Evolutionary conservation across 768 basidiomycete genomes (phyloP).

Genomic region (Chalciporus chontae): DNA sequence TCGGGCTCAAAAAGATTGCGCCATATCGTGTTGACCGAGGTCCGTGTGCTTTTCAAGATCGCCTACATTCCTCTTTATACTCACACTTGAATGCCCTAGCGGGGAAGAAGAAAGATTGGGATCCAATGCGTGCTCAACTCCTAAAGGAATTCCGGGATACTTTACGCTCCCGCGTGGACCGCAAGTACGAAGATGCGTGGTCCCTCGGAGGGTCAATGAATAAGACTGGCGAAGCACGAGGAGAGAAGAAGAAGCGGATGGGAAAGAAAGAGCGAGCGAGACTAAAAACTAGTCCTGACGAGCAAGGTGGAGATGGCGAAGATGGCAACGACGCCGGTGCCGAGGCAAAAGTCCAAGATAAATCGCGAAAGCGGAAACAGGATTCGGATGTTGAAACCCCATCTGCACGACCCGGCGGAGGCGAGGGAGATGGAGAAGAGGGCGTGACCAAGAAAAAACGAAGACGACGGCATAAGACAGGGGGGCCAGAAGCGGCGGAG

Average conservation of each 20-base stretch:
- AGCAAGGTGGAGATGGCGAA: constrained; percentile 6
- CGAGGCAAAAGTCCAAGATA: background rate
- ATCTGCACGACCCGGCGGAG: constrained; percentile 8
- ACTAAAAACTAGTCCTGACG: constrained; percentile 35
- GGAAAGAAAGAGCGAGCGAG: constrained; percentile 69
- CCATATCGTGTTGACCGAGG: constrained; percentile 70
- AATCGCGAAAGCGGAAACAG: constrained; percentile 14
- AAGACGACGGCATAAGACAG: constrained; percentile 41
- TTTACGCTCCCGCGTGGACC: constrained; percentile 43
- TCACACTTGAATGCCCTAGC: constrained; percentile 6
- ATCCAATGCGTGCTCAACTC: constrained; percentile 56
- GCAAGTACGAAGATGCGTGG: constrained; percentile 17
- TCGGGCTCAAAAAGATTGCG: constrained; percentile 86
- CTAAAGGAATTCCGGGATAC: constrained; percentile 70
- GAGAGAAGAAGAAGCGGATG: constrained; percentile 54
- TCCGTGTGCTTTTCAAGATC: constrained; percentile 6
- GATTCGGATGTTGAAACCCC: constrained; percentile 7
- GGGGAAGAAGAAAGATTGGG: constrained; percentile 46
- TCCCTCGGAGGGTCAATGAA: constrained; percentile 10
- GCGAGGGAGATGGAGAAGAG: constrained; percentile 8
- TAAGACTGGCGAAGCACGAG: constrained; percentile 10
- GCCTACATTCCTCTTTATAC: background rate
- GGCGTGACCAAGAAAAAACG: constrained; percentile 34
- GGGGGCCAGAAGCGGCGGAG: constrained; percentile 10
- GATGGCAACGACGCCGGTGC: background rate